A percentile compares a stretch with the other conserved stretches of the same genome.
Conservation (phyloP, 768 basidiomycete genomes). For the Podaxis sp. region DNA sequence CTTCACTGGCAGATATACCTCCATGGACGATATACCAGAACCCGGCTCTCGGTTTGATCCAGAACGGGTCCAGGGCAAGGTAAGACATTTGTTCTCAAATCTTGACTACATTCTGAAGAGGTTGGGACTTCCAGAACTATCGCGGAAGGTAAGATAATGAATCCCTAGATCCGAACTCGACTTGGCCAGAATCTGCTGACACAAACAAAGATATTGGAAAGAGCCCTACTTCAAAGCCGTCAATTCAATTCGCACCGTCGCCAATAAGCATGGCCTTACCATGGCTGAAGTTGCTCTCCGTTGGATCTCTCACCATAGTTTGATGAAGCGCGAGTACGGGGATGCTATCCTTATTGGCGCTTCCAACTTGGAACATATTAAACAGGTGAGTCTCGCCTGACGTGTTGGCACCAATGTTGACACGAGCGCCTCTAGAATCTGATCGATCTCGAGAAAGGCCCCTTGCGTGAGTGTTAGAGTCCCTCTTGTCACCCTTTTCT, state of each 20-base stretch:
- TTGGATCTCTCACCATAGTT: conserved; percentile 62
- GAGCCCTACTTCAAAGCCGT: conserved; percentile 52
- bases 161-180: conserved; percentile 12
- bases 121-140: conserved; percentile 29
- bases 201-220: conserved; percentile 48
- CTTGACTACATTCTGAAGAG: not conserved
- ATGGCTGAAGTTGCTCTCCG: conserved; percentile 56
- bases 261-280: conserved; percentile 45
- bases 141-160: conserved; percentile 32
- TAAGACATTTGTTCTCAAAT: conserved; percentile 18
- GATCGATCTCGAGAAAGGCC: conserved; percentile 54
- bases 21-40: conserved; percentile 40
- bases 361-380: conserved; percentile 54
- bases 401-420: not conserved
- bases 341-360: conserved; percentile 65
- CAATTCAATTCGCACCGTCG: conserved; percentile 40
- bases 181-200: not conserved
- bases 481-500: not conserved
- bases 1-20: conserved; percentile 53
- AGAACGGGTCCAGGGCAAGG: conserved; percentile 43
- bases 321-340: conserved; percentile 45
- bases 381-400: conserved; percentile 33
- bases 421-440: conserved; percentile 36
- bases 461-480: conserved; percentile 39
- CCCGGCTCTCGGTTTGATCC: conserved; percentile 60